Evolutionary conservation across 2,329 filamentous ascomycete species (phyloP), one percentile per base, ranked within the genome.

Genomic region (Alternaria panax): DNA sequence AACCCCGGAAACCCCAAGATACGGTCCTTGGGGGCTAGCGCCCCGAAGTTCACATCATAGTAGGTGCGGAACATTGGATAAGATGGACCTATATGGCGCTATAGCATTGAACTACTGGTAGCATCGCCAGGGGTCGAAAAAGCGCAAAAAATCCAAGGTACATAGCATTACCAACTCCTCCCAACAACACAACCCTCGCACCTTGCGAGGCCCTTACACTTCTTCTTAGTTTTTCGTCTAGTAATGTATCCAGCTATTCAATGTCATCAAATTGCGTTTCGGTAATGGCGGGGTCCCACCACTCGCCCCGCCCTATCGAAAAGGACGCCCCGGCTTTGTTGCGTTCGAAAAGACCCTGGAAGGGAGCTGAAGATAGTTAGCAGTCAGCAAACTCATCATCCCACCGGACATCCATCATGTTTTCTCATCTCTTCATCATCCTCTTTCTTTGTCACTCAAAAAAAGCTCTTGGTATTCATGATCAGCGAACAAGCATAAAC

Each of bases 301-400:
- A 65, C 57, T 51, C 45, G 34, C 55, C 57, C 62, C 64, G 59
- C 62, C 55, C 57, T 63, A 57, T 56, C 55, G 59, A 61, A 46
- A 60, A 65, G 60, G 57, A 65, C 57, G n/a, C n/a, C n/a, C n/a
- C 57, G 40, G 27, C 48, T 58, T 59, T 59, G 36, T 63, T 59
- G 24, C 18, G 24, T 25, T 42, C 11, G 24, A 34, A 20, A 36
- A n/a, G 36, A 51, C 32, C 30, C 38, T 61, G 20, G 27, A 18
- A n/a, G n/a, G n/a, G n/a, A n/a, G n/a, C n/a, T n/a, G n/a, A n/a
- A n/a, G n/a, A n/a, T 25, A 20, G 20, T 25, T 5, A 40, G 20
- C 20, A 24, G 16, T 16, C 3, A 14, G 14, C 7, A 45, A 45
- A 28, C 42, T n/a, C 42, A 45, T 18, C 14, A 45, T 18, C 24